These are phyloP conservation scores for Mimosa pudica DNA, from an alignment of 306 rosid species.

Conservation along the genomic window DNA sequence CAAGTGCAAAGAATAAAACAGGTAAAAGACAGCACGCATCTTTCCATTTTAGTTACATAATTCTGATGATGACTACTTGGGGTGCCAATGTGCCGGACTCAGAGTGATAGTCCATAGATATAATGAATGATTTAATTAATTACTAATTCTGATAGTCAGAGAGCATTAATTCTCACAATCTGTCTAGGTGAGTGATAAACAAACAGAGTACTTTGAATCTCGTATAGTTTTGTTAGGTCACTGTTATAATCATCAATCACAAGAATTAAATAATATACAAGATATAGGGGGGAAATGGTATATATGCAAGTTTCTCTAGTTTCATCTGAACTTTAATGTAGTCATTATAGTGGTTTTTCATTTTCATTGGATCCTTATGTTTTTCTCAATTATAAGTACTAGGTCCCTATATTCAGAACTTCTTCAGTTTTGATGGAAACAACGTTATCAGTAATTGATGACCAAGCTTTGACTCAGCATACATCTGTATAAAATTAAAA, in stretches of 20 bases:
- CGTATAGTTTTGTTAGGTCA: background rate
- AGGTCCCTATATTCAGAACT: no score
- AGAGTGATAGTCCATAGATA: background rate
- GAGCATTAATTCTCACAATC: background rate
- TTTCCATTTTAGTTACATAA: background rate
- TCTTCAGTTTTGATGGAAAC: no score
- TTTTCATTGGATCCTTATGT: no score
- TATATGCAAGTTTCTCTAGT: background rate
- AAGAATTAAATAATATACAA: no score
- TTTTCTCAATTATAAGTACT: no score
- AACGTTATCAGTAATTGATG: no score
- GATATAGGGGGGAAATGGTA: no score
- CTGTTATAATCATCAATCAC: background rate
- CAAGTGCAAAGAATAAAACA: background rate
- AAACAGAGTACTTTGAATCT: background rate
- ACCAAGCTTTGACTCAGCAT: no score
- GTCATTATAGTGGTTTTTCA: no score
- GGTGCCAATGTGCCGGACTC: background rate
- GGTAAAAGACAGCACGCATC: background rate
- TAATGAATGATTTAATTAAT: background rate
- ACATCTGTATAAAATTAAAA: no score
- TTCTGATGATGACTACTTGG: background rate
- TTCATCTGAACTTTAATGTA: no score
- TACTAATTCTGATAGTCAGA: background rate
- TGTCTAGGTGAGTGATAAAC: background rate